phyloP scores from a whole-genome alignment of 2,329 filamentous ascomycete species.

The Elsinoe fawcettii region DNA sequence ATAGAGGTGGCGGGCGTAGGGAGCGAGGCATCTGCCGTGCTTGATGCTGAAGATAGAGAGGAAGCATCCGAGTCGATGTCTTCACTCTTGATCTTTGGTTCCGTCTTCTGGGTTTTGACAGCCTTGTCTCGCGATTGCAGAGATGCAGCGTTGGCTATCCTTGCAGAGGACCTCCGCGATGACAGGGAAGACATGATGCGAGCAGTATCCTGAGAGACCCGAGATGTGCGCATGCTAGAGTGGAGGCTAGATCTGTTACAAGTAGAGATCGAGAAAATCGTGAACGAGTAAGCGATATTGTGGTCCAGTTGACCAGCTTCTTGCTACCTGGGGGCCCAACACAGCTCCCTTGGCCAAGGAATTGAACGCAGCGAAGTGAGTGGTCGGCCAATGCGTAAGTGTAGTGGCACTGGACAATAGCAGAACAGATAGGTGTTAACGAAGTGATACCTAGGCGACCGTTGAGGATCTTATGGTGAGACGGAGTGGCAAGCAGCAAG shows the following conservation, averaged over 20 bases:
- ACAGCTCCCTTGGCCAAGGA: neutral
- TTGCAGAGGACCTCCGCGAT: slow-evolving; percentile 10
- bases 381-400: too few relatives aligned
- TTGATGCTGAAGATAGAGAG: slow-evolving; percentile 16
- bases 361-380: too few relatives aligned
- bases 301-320: too few relatives aligned
- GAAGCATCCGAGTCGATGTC: slow-evolving; percentile 15
- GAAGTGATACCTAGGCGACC: neutral
- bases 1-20: slow-evolving; percentile 14
- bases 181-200: slow-evolving; percentile 17
- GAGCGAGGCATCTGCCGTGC: slow-evolving; percentile 15
- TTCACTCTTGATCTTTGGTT: slow-evolving; percentile 9
- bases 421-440: too few relatives aligned
- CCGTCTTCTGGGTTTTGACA: neutral
- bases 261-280: neutral
- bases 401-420: too few relatives aligned
- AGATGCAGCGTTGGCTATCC: slow-evolving; percentile 8
- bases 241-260: neutral
- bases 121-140: neutral
- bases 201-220: slow-evolving; percentile 19
- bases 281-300: too few relatives aligned
- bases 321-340: neutral
- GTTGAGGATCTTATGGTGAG: neutral
- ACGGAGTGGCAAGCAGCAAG: neutral
- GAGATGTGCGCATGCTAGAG: slow-evolving; percentile 17